Percentiles rank a stretch among this genome's conserved stretches.
phyloP scores from a whole-genome alignment of 257 asterid species.

The Datura wrightii region DNA sequence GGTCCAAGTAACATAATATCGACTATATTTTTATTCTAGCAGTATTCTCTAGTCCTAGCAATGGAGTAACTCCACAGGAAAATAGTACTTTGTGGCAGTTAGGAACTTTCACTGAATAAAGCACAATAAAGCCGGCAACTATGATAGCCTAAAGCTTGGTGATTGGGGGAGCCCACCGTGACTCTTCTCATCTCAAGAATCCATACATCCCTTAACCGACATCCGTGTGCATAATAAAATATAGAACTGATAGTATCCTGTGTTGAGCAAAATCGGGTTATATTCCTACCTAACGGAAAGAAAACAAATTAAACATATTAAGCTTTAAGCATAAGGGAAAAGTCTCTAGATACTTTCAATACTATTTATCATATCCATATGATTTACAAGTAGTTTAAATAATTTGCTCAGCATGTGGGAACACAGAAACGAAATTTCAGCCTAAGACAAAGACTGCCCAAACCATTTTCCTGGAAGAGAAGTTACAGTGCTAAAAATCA shows the following conservation, averaged over 20 bases:
- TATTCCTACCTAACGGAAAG: background rate
- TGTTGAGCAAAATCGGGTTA: background rate
- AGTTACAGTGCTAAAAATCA: too few relatives aligned
- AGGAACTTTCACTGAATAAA: background rate
- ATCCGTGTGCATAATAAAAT: background rate
- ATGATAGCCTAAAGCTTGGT: background rate
- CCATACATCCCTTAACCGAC: background rate
- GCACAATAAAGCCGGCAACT: background rate
- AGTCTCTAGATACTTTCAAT: background rate
- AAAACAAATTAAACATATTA: background rate
- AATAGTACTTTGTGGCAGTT: background rate
- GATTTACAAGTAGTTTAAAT: background rate
- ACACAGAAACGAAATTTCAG: background rate
- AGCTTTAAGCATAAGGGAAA: constrained; percentile 9
- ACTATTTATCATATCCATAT: background rate
- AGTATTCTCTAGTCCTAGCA: background rate
- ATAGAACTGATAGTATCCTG: background rate
- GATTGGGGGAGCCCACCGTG: background rate
- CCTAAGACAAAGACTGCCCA: background rate
- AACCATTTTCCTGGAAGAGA: background rate
- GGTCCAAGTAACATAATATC: background rate
- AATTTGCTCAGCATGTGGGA: background rate
- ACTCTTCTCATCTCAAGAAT: background rate
- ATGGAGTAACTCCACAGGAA: background rate
- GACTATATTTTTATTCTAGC: background rate